Base-by-base conservation (phyloP, 2,329 filamentous ascomycete species). In the Cephalotrichum gorgonifer region DNA sequence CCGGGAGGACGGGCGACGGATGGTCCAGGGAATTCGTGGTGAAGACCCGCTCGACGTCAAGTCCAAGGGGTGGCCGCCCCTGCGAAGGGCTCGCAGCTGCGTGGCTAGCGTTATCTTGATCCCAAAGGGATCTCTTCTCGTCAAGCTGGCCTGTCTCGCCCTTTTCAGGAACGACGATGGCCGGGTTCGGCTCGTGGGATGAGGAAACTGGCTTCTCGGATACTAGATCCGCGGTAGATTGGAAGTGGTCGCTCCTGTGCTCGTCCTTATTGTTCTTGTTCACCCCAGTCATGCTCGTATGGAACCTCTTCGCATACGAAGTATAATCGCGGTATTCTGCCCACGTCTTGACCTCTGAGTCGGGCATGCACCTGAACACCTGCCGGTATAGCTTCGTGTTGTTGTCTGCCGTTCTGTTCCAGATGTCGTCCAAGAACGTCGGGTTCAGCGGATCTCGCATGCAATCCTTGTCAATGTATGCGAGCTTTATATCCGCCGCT, bases 321-420 rank as follows among this genome's bases (percentile, higher is more conserved):
- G 79, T 75, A 60, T 86, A 95, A 55, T 94, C 85, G 54, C 87
- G 85, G 66, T 98, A 98, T 54, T 95, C 86, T 55, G 86, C 83
- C 93, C 93, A 98, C 41, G 86, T 91, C 54, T 81, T 84, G 25
- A 95, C 93, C 60, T 96, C 88, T 47, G 83, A 96, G 63, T 98
- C 93, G 1, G 93, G 93, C 86, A 95, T 94, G 65, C 90, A 96
- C 43, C 90, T 83, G 71, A 98, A 98, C 8, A 98, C 91, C 53
- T 86, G 81, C 28, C 93, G 85, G 69, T 87, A 98, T 44, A 98
- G 78, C 62, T 89, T 91, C 3, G 93, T 98, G 63, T 98, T 98
- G 70, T 97, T 97, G 54, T 86, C 82, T 1, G 93, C 93, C 48
- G 89, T 82, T 17, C 81, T 76, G 55, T 85, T 83, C 94, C 94